Base-by-base conservation (phyloP, 2,329 filamentous ascomycete genomes). In the Epichloe baconii region DNA sequence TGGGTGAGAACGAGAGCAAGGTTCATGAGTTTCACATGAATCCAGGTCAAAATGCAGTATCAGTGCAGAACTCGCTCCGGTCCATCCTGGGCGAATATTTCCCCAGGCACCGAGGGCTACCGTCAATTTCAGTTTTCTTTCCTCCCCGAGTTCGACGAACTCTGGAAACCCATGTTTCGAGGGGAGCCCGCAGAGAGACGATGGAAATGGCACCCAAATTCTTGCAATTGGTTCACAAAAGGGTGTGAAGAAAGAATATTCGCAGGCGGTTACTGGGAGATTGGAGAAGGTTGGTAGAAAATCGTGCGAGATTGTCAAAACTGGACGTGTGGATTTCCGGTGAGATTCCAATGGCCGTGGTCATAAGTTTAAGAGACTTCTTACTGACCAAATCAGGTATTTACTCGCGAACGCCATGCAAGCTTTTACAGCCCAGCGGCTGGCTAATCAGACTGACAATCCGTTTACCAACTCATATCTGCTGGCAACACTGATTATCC, bases 341-440 rank as follows among this genome's bases (percentile, higher is more conserved):
- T 81, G 67, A 53, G 69, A n/a, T 14, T 10, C 21, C 21, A 17
- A 15, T 47, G 19, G 21, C 36, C 5, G 15, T 40, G 10, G 4
- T n/a, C 35, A 36, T 14, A 3, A 10, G n/a, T 12, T 5, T 7
- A 6, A 36, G 19, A 37, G 4, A 19, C 17, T 40, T 17, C 41
- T 40, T 37, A 45, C 41, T 41, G 14, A 43, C 12, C 12, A 15
- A 7, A 2, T 4, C 41, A 82, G 79, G 55, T 82, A 79, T 56
- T 69, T 84, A 47, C 74, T 82, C 50, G 74, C 74, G 56, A 80
- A 74, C 55, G 77, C 76, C 4, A 79, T 83, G 73, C 79, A 82
- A 60, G 68, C 72, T 0, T 77, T 76, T 55, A 77, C 73, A 5
- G 67, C 73, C 1, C 77, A 77, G 52, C 71, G 71, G 1, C 62